A percentile compares a stretch with the other conserved stretches of the same genome.
These are phyloP conservation scores for Clavispora carvajalis DNA, from an alignment of 805 yeast species.

Conservation along the genomic window DNA sequence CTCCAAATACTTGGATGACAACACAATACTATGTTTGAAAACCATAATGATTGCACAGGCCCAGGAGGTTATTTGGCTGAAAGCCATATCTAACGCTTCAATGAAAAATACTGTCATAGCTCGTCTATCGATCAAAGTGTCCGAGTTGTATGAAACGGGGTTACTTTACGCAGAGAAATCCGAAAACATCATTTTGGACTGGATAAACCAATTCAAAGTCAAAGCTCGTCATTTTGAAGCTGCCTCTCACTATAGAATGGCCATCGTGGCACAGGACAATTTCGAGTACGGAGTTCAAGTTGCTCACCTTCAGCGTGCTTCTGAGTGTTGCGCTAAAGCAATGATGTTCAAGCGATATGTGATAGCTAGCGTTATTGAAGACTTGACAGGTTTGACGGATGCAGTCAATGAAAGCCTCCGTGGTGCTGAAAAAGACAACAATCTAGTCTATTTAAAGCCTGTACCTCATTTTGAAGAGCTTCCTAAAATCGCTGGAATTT, in stretches of 20 bases:
- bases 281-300: slow-evolving; percentile 71
- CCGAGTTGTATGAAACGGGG: slow-evolving; percentile 50
- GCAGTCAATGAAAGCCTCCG: slow-evolving; percentile 42
- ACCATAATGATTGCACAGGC: slow-evolving; percentile 72
- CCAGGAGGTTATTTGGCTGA: slow-evolving; percentile 81
- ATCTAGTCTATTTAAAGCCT: slow-evolving; percentile 64
- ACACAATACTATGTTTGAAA: slow-evolving; percentile 47
- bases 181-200: slow-evolving; percentile 48
- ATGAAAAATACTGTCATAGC: slow-evolving; percentile 59
- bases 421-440: slow-evolving; percentile 72
- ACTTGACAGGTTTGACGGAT: slow-evolving; percentile 44
- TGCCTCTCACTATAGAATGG: slow-evolving; percentile 61
- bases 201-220: slow-evolving; percentile 56
- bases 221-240: slow-evolving; percentile 66
- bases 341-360: slow-evolving; percentile 38
- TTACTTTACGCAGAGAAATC: slow-evolving; percentile 36
- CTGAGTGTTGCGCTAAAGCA: slow-evolving; percentile 32
- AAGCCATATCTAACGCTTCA: slow-evolving; percentile 44
- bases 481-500: slow-evolving; percentile 41
- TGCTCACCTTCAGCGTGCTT: slow-evolving; percentile 46
- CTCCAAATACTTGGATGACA: slow-evolving; percentile 44
- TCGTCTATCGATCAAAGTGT: slow-evolving; percentile 58
- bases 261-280: slow-evolving; percentile 43
- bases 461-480: slow-evolving; percentile 47
- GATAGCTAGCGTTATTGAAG: slow-evolving; percentile 41